Base-by-base conservation (phyloP, 495 filamentous ascomycete genomes). In the Penicillium soppii region DNA sequence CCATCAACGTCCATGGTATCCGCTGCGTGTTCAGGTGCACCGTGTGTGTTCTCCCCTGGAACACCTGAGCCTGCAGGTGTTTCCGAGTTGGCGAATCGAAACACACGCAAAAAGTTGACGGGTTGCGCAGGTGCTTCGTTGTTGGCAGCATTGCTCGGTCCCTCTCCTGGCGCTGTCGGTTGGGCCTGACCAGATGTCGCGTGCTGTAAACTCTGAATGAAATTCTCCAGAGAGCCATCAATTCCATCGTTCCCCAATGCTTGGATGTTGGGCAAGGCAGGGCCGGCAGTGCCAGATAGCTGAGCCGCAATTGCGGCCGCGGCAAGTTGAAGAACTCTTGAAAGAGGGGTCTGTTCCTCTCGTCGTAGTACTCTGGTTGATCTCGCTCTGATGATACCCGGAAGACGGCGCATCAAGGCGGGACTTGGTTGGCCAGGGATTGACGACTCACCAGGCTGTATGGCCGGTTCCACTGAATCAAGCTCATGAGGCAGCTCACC, bases 251-350 rank as follows among this genome's bases (percentile, higher is more conserved):
- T 77, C 5, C 79, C 81, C 16, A 84, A 58, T 41, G 82, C 69
- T 51, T 82, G 79, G n/a, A 82, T 78, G 44, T 83, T 78, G 46
- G 78, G 78, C 43, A 82, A 61, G 2, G 74, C 72, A 46, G 81
- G 78, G 13, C 78, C 77, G 26, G 73, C 69, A 26, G 67, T 71
- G 12, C 81, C 81, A 27, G 82, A 82, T 46, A 84, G 73, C 45
- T 83, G 82, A 32, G 81, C 79, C 39, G 81, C 81, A 43, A 83
- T 82, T 7, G 78, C 78, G 19, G 80, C 73, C n/a, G 81, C 81
- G 23, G 81, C 80, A 38, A 83, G 70, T 26, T 81, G 82, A 22
- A 84, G 65, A 15, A 84, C 74, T 23, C 78, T 75, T 26, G 81
- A 81, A 15, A 83, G 58, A 44, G 81, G 76, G 7, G 78, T 79